These are phyloP conservation scores for Phanerochaete carnosa DNA, from an alignment of 768 basidiomycete genomes.

Conservation along the genomic window DNA sequence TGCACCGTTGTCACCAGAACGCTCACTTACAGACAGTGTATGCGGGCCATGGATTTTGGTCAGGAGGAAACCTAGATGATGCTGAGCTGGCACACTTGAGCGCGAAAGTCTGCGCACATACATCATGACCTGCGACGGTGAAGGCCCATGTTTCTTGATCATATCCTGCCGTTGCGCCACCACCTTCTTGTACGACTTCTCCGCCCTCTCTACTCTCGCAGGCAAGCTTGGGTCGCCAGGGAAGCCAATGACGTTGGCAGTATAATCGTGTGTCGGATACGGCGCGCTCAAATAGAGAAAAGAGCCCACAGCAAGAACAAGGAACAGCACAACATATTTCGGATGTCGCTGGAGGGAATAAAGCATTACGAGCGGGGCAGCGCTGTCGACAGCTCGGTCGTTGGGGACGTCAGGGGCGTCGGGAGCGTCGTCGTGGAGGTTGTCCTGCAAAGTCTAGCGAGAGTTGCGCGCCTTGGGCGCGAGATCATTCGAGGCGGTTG, in stretches of 20 bases:
- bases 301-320: constrained; percentile 15
- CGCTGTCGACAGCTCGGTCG: not conserved
- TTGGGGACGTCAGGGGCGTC: not conserved
- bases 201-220: constrained; percentile 18
- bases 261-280: constrained; percentile 8
- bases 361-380: constrained; percentile 5
- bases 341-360: constrained; percentile 23
- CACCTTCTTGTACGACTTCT: constrained; percentile 22
- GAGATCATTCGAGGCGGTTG: not conserved
- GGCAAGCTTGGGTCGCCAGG: constrained; percentile 16
- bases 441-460: not conserved
- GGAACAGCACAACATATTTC: constrained; percentile 15
- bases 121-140: constrained; percentile 26
- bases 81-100: not conserved
- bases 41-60: constrained; percentile 27
- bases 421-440: not conserved
- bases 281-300: constrained; percentile 19
- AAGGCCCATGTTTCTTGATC: constrained; percentile 29
- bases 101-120: constrained; percentile 10
- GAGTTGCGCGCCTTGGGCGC: not conserved
- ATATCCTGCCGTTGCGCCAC: constrained; percentile 25
- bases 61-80: constrained; percentile 22
- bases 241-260: constrained; percentile 2
- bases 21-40: constrained; percentile 27
- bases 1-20: not conserved